phyloP scores from a whole-genome alignment of 352 stramenopile species.

The Phytophthora melonis region DNA sequence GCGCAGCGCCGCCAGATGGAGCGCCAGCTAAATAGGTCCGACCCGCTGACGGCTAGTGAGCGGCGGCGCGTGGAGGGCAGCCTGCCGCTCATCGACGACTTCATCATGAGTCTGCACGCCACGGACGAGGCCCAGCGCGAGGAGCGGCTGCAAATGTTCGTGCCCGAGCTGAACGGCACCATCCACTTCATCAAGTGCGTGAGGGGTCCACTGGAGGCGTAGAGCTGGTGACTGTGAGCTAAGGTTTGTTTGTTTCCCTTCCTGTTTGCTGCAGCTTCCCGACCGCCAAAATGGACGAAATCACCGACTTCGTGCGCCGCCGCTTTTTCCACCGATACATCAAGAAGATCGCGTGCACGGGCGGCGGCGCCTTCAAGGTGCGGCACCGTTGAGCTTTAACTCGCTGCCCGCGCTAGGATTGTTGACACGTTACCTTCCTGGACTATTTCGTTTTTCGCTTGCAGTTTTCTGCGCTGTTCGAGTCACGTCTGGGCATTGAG shows the following conservation, averaged over 20 bases:
- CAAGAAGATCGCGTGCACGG: conserved; percentile 90
- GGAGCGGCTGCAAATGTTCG: conserved; percentile 69
- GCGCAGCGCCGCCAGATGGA: conserved; percentile 43
- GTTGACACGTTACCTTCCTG: too few species aligned
- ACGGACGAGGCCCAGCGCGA: conserved; percentile 61
- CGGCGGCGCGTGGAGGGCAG: conserved; percentile 49
- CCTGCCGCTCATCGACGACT: conserved; percentile 62
- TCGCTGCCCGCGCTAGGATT: too few species aligned
- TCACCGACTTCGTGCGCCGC: conserved; percentile 74
- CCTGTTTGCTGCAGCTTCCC: conserved; percentile 59
- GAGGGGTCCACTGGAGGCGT: background rate
- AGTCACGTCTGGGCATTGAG: conserved; percentile 92
- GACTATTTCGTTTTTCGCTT: background rate
- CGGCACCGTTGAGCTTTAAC: background rate
- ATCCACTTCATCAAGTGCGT: conserved; percentile 94
- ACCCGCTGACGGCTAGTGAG: conserved; percentile 19
- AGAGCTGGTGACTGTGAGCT: background rate
- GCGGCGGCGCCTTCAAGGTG: conserved; percentile 97
- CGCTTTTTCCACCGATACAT: conserved; percentile 93
- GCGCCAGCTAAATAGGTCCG: conserved; percentile 31
- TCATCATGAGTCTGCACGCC: conserved; percentile 55
- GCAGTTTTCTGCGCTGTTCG: conserved; percentile 83
- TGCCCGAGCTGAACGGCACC: conserved; percentile 87
- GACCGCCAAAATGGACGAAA: conserved; percentile 73
- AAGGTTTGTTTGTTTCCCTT: conserved; percentile 10